Percentiles rank a stretch among this genome's conserved stretches.
Evolutionary conservation across 2,329 filamentous ascomycete species (phyloP).

Genomic region (Magnaporthales sp.): DNA sequence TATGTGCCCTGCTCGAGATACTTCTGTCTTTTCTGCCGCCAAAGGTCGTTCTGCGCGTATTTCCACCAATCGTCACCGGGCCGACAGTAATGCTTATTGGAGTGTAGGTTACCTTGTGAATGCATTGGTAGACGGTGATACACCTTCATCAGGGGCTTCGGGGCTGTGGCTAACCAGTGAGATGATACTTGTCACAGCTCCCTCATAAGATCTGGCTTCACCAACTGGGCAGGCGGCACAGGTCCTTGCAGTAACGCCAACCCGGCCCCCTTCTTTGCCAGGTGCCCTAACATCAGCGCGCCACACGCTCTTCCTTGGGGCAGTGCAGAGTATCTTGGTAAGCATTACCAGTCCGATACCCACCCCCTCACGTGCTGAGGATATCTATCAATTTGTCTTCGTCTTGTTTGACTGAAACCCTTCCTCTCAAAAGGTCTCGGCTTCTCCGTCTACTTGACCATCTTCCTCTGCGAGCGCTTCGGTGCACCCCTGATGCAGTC

Average conservation of each 20-base stretch:
- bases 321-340: constrained; percentile 64
- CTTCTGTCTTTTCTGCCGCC: constrained; percentile 67
- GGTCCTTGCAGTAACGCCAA: constrained; percentile 47
- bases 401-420: not conserved
- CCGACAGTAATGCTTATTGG: constrained; percentile 57
- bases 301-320: constrained; percentile 72
- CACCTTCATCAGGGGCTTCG: not conserved
- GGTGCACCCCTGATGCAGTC: constrained; percentile 81
- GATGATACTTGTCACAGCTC: constrained; percentile 19
- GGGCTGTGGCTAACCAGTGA: not conserved
- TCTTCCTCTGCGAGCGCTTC: constrained; percentile 73
- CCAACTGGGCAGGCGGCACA: constrained; percentile 70
- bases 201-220: constrained; percentile 62
- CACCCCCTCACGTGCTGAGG: not conserved
- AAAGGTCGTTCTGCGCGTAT: constrained; percentile 58
- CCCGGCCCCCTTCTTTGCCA: constrained; percentile 44
- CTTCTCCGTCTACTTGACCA: constrained; percentile 71
- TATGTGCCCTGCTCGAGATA: constrained; percentile 62
- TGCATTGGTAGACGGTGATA: not conserved
- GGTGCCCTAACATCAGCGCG: constrained; percentile 59
- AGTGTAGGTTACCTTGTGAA: constrained; percentile 25
- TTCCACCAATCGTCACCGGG: constrained; percentile 56
- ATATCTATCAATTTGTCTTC: not conserved
- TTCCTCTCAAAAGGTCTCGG: constrained; percentile 41
- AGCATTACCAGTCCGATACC: constrained; percentile 4